Evolutionary conservation across 1,284 basidiomycete genomes (phyloP).

Genomic region (Paramarasmius palmivorus): DNA sequence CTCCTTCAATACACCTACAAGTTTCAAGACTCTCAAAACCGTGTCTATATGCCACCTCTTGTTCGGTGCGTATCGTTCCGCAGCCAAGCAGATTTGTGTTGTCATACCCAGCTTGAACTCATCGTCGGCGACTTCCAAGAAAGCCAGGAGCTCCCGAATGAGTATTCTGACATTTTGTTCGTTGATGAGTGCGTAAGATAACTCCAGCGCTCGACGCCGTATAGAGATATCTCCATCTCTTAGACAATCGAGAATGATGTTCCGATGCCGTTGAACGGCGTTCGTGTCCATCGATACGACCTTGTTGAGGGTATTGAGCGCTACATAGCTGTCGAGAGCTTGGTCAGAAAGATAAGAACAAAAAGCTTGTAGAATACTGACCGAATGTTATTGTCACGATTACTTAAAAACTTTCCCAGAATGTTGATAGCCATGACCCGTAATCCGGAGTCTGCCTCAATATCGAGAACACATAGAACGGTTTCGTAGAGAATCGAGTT

Average conservation of each 20-base stretch:
- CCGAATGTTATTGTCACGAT: slow-evolving; percentile 99
- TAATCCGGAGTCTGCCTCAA: slow-evolving; percentile 94
- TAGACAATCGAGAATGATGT: slow-evolving; percentile 97
- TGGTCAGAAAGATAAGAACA: slow-evolving; percentile 1
- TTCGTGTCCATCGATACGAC: slow-evolving; percentile 98
- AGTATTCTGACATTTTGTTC: slow-evolving; percentile 93
- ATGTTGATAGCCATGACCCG: slow-evolving; percentile 99
- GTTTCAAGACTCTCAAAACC: slow-evolving; percentile 87
- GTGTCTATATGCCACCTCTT: slow-evolving; percentile 99
- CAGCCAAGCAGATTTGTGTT: slow-evolving; percentile 95
- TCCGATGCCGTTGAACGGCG: slow-evolving; percentile 96
- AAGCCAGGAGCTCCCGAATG: slow-evolving; percentile 90
- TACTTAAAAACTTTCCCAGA: slow-evolving; percentile 96
- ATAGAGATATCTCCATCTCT: slow-evolving; percentile 99
- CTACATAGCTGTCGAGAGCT: slow-evolving; percentile 77
- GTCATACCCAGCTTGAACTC: slow-evolving; percentile 99
- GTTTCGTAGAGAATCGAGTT: slow-evolving; percentile 99
- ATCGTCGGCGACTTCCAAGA: slow-evolving; percentile 97
- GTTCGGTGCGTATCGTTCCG: slow-evolving; percentile 96
- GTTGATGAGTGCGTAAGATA: slow-evolving; percentile 97
- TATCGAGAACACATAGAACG: slow-evolving; percentile 96
- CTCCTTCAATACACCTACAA: slow-evolving; percentile 74
- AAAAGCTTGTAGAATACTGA: slow-evolving; percentile 35
- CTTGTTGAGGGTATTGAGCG: slow-evolving; percentile 97
- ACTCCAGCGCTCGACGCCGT: slow-evolving; percentile 91